A percentile compares a stretch with the other conserved stretches of the same genome.
phyloP scores from a whole-genome alignment of 164 flowering plant species.

The Sedum album region DNA sequence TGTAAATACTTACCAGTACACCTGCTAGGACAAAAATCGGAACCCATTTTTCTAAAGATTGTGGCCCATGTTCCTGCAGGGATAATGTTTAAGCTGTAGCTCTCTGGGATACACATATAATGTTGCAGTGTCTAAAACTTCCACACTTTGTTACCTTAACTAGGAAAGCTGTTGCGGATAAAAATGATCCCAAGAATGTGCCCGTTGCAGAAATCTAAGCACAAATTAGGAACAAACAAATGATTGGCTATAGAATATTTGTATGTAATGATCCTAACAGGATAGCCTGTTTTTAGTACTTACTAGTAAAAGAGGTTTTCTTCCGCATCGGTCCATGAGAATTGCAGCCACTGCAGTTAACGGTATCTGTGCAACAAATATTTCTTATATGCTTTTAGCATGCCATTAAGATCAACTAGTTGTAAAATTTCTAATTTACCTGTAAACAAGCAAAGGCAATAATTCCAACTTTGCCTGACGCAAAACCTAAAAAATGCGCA shows the following conservation, averaged over 20 bases:
- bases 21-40: background rate
- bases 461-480: conserved; percentile 2
- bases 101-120: background rate
- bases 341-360: conserved; percentile 3
- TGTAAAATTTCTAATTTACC: background rate
- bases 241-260: too few species aligned
- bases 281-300: background rate
- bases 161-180: background rate
- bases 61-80: conserved; percentile 1
- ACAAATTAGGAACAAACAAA: too few species aligned
- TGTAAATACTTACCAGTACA: conserved; percentile 1
- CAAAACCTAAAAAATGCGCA: conserved; percentile 1
- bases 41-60: background rate
- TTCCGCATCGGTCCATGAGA: conserved; percentile 4
- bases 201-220: conserved; percentile 3
- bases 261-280: too few species aligned
- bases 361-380: background rate
- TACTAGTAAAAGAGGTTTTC: conserved; percentile 5
- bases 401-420: background rate
- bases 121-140: background rate
- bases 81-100: background rate
- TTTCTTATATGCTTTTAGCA: background rate
- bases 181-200: conserved; percentile 3
- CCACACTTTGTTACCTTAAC: background rate
- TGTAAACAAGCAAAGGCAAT: conserved; percentile 5